A percentile compares a stretch with the other conserved stretches of the same genome.
phyloP scores from a whole-genome alignment of 2,329 filamentous ascomycete species.

The Curvularia verruculosa region DNA sequence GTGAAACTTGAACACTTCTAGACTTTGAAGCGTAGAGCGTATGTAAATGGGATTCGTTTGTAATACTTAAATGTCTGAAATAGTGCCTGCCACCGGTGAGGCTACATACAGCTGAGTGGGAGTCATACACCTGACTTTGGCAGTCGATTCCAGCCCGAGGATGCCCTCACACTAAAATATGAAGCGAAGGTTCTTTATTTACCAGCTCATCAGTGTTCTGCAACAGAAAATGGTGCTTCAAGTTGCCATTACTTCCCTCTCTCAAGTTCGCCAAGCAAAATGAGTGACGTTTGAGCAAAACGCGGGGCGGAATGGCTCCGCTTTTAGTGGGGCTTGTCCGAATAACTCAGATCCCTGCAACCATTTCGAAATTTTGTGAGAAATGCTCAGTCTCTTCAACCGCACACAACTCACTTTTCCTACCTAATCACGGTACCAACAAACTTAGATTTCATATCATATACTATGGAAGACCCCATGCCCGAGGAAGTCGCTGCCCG shows the following conservation, averaged over 20 bases:
- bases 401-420: background rate
- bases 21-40: background rate
- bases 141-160: background rate
- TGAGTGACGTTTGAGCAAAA: background rate
- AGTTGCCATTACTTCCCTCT: background rate
- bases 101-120: background rate
- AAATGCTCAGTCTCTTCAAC: slow-evolving; percentile 8
- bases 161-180: background rate
- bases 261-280: background rate
- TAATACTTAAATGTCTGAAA: background rate
- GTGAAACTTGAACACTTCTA: background rate
- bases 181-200: background rate
- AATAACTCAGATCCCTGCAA: slow-evolving; percentile 17
- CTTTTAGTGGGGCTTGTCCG: slow-evolving; percentile 13
- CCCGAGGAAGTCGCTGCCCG: slow-evolving; percentile 38
- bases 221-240: too few species aligned
- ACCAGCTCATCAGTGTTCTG: too few species aligned
- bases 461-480: slow-evolving; percentile 25
- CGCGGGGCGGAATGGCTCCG: slow-evolving; percentile 19
- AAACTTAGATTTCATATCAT: background rate
- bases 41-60: background rate
- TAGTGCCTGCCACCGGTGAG: background rate
- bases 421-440: slow-evolving; percentile 1
- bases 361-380: slow-evolving; percentile 22
- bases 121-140: background rate